Base-by-base conservation (phyloP, 2,329 filamentous ascomycete species). In the Monosporascus sp. region DNA sequence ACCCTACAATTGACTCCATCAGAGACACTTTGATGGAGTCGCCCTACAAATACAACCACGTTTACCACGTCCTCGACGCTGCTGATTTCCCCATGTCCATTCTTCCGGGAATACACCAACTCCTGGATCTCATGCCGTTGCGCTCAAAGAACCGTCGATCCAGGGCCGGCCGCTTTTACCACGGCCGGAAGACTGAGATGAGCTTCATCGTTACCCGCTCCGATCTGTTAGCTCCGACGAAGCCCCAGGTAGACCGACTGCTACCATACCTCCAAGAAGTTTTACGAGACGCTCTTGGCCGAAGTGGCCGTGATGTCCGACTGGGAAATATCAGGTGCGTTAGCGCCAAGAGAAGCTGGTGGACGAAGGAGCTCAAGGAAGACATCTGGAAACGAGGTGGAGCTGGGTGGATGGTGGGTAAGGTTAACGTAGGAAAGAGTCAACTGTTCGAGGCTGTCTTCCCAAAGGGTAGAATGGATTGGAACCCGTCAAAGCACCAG, bases 71-170 rank as follows among this genome's bases (percentile, higher is more conserved):
- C 25, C 75, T 99, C 22, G 94, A 99, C 65, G 93, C 94, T 3
- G 94, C 92, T 55, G 94, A 99, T 70, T 97, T 99, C 59, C 94
- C 94, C 20, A 89, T 99, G 82, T 97, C 94, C 2, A 73, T 99
- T 15, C 78, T 97, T 4, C 89, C 90, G 1, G 83, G 85, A 45
- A 81, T 99, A 9, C 82, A 88, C 55, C 75, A 81, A 7, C 75
- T 90, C 1, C 76, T 97, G 1, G 77, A 85, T 37, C 75, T 91
- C 9, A 85, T 89, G 55, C 84, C 86, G 7, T 76, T 94, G 50
- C 85, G 93, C 52, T 88, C 89, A 1, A 82, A 82, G 56, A 97
- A 97, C 65, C 84, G 93, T 48, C 83, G 93, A 49, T 85, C 90
- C 1, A 84, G 83, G 51, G 75, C 78, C 6, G 79, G 76, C 50